Base-by-base conservation (phyloP, 805 yeast genomes). In the Tetrapisispora arboricola region DNA sequence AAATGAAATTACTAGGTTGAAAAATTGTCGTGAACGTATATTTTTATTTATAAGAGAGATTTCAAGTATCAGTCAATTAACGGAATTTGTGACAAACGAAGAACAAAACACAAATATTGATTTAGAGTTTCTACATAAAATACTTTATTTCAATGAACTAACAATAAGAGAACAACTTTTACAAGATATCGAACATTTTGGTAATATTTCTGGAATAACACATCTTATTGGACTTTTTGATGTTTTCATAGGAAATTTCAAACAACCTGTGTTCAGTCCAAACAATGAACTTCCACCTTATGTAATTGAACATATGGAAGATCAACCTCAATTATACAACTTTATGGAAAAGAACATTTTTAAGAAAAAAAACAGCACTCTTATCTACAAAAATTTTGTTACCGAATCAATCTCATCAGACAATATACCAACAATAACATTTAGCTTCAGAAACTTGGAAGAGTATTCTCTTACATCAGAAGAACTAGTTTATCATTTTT, bases 301-400 rank as follows among this genome's bases (percentile, higher is more conserved):
- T 15, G 69, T 76, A 26, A 73, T 71, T 43, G 70, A 70, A 27
- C 69, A 70, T 36, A 66, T 63, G 36, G 74, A 72, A 30, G 67
- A 65, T 27, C 72, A 73, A 38, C 61, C 71, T 1, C 74, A 72
- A 42, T 65, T 79, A 20, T 77, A 75, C 50, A 94, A 85, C 42
- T 83, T 83, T 48, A 79, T 86, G 85, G 72, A 76, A 20, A 78
- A 76, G 42, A 72, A 77, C 60, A 67, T 85, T 0, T 64, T 73
- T 35, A 71, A 72, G 44, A 77, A 78, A 44, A 56, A 68, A 6
- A 52, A 64, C 18, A 4, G n/a, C 6, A 74, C 40, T n/a, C 38
- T 42, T 22, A 32, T 41, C 9, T 33, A 27, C 3, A 41, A 73
- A 13, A 64, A 69, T 0, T 63, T 79, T 28, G 68, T 83, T 10